Base-by-base conservation (phyloP, 106 monocot genomes). In the Dendrobium officinale region DNA sequence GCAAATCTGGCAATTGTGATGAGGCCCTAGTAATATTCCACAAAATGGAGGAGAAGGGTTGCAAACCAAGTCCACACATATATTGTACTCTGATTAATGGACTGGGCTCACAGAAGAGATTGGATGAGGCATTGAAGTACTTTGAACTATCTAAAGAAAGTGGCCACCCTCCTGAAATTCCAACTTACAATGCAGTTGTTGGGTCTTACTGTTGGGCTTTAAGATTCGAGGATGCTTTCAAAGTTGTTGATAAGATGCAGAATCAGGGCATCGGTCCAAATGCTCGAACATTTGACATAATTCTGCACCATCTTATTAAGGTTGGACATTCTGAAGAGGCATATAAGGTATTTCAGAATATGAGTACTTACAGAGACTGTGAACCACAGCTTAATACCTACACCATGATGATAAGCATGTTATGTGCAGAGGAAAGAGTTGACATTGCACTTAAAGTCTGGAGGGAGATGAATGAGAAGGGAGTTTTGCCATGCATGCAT, bases 81-180 rank as follows among this genome's bases (percentile, higher is more conserved):
- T 96, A 88, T 61, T 96, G 96, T 61, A 85, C 88, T 78, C 81
- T 96, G 11, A 90, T 96, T 51, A 96, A 93, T 75, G 93, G 93
- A n/a, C 79, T 96, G 27, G 96, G 96, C 41, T 88, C 93, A 3
- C 87, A 86, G 70, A 89, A 86, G 86, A 85, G 92, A 81, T 72
- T 96, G 49, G 80, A 83, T 72, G 96, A 96, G 72, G 96, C 96
- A 43, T 75, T 93, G 59, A 86, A 82, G 77, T 88, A 82, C 79
- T 96, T 96, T 70, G 82, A 90, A 78, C 79, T 84, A 31, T 88
- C 88, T 19, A 92, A 90, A 73, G 73, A 83, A 44, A 79, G 75
- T 51, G 93, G 90, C 2, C 90, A 87, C 37, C 18, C 88, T 1
- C 85, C 82, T 19, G 96, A 96, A 55, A 56, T 89, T 31, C 96